Conservation (phyloP, 2,329 filamentous ascomycete species). For the Diaporthe ampelina region DNA sequence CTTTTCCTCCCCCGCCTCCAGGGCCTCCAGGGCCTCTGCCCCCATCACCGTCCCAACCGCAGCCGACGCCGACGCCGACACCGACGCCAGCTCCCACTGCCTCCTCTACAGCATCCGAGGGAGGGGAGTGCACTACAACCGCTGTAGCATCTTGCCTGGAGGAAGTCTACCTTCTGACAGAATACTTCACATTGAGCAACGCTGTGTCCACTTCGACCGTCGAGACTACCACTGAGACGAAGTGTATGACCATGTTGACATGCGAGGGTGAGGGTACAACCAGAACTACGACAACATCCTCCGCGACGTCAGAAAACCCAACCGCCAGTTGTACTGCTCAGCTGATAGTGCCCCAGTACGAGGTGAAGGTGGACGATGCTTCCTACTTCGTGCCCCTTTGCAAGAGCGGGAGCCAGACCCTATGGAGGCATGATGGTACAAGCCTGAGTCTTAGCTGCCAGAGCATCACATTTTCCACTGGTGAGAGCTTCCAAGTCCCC, state of each 20-base stretch:
- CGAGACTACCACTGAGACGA: neutral
- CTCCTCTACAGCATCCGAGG: neutral
- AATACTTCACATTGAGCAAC: conserved; percentile 11
- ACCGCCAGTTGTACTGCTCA: conserved; percentile 1
- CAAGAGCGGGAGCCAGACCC: conserved; percentile 1
- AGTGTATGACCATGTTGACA: neutral
- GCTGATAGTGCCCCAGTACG: conserved; percentile 14
- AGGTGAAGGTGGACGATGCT: conserved; percentile 10
- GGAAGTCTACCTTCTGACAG: neutral
- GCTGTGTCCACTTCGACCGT: conserved; percentile 16
- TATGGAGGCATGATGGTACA: conserved; percentile 13
- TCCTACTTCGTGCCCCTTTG: conserved; percentile 28
- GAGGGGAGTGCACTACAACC: neutral
- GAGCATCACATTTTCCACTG: conserved; percentile 1
- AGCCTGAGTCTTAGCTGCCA: conserved; percentile 14
- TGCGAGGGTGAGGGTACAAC: neutral
- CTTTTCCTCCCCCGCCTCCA: neutral
- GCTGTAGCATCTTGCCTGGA: conserved; percentile 6
- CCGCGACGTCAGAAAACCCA: neutral
- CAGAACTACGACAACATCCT: neutral
- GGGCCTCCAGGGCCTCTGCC: no score
- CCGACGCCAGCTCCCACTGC: neutral
- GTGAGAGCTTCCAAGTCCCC: neutral
- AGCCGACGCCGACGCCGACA: neutral
- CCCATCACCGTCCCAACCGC: neutral